Evolutionary conservation across 1,139 yeast species (phyloP), one percentile per base, ranked within the genome.

Genomic region (Pichia sp.): DNA sequence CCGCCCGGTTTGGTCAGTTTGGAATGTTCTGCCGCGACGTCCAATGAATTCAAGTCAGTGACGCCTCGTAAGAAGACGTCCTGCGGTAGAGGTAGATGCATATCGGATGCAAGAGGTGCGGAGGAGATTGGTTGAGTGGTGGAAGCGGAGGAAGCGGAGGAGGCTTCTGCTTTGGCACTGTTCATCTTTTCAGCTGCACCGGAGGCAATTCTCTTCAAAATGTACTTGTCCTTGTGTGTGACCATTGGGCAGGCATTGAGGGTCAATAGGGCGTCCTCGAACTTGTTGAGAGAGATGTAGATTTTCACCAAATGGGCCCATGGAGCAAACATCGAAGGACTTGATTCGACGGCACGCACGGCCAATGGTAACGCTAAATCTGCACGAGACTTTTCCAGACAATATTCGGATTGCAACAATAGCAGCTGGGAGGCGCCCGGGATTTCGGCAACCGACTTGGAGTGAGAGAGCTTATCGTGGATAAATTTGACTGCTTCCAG

Each of bases 191-290:
- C 27, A 40, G 55, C 48, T 20, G 52, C 53, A 30, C 54, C 55
- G 17, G 78, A 76, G 16, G 77, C 77, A 16, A 79, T 72, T 61
- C 85, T 72, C 61, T 73, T 76, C 57, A 81, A 73, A 36, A 70
- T 63, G 61, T 71, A 80, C 55, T 74, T 75, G 60, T 81, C 85
- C 63, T 78, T 79, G 63, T 81, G 84, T 3, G 83, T 75, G 57
- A 80, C 81, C 84, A 81, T 80, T 9, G 85, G 85, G 63, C 85
- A 81, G 45, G 85, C 79, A 62, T 81, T 81, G 59, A 81, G 72
- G 2, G 84, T 79, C 52, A 80, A 70, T 55, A 81, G 71, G 4
- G 85, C 85, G 61, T 79, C 77, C 64, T 80, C 85, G 63, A 74
- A 80, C 65, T 80, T 80, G 33, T 78, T 78, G 51, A 78, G 65